Evolutionary conservation across 768 basidiomycete genomes (phyloP).

Genomic region (Nevesoporus exiguus): DNA sequence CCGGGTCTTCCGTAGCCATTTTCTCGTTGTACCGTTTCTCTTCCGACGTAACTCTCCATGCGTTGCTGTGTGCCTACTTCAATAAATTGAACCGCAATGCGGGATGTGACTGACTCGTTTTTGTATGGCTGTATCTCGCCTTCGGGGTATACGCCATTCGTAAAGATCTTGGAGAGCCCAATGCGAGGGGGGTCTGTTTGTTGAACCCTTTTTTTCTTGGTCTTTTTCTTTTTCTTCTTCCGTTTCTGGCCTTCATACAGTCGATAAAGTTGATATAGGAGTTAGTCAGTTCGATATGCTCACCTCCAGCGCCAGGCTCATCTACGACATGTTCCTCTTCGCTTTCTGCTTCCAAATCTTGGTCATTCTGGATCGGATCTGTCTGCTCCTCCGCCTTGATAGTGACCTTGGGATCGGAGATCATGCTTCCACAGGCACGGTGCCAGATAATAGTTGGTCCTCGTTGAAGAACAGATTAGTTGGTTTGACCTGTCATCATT

Average conservation of each 20-base stretch:
- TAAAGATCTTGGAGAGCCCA: conserved; percentile 85
- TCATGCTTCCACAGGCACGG: conserved; percentile 11
- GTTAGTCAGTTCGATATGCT: conserved; percentile 9
- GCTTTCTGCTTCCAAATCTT: conserved; percentile 29
- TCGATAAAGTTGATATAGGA: neutral
- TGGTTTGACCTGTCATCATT: too few relatives aligned
- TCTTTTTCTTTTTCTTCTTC: conserved; percentile 94
- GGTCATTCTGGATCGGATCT: conserved; percentile 13
- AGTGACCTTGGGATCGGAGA: conserved; percentile 14
- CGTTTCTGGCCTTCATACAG: conserved; percentile 55
- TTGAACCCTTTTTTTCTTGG: conserved; percentile 76
- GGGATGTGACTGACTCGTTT: conserved; percentile 65
- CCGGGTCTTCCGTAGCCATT: conserved; percentile 73
- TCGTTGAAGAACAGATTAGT: neutral
- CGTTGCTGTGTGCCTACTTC: conserved; percentile 53
- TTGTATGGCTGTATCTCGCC: conserved; percentile 91
- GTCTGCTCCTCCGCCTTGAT: conserved; percentile 16
- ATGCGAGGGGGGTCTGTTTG: conserved; percentile 93
- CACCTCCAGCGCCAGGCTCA: conserved; percentile 26
- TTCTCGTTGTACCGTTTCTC: conserved; percentile 86
- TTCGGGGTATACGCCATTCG: conserved; percentile 82
- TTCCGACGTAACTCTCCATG: conserved; percentile 85
- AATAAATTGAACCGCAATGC: neutral
- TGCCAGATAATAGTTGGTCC: neutral
- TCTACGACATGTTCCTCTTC: conserved; percentile 33